phyloP scores from a whole-genome alignment of 177 flowering plant species.

The Vitis hybrid region DNA sequence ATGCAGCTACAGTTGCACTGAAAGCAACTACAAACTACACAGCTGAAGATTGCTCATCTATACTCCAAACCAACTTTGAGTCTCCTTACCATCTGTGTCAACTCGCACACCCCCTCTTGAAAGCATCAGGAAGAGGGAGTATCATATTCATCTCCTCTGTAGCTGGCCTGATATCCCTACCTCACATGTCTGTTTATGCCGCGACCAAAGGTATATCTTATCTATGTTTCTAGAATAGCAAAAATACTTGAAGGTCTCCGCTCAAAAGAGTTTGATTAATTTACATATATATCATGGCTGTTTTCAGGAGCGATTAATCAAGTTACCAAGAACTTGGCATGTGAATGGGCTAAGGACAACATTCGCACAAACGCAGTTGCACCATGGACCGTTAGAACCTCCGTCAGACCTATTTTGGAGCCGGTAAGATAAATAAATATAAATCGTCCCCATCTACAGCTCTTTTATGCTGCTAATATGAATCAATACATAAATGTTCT shows the following conservation, averaged over 20 bases:
- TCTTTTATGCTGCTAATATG: neutral
- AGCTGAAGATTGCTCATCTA: constrained; percentile 26
- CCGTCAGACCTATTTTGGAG: constrained; percentile 5
- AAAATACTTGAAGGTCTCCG: too few species aligned
- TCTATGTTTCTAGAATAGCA: too few species aligned
- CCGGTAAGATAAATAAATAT: constrained; percentile 4
- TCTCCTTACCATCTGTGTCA: constrained; percentile 40
- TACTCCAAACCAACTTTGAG: constrained; percentile 38
- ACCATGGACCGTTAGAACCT: constrained; percentile 31
- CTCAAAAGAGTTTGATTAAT: neutral
- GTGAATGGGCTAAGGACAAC: constrained; percentile 49
- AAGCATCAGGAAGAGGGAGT: constrained; percentile 37
- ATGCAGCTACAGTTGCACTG: constrained; percentile 27
- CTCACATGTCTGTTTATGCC: constrained; percentile 27
- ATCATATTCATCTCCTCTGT: constrained; percentile 43
- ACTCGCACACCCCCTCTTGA: constrained; percentile 40
- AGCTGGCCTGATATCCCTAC: constrained; percentile 26
- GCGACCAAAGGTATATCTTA: constrained; percentile 33
- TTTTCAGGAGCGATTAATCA: constrained; percentile 40
- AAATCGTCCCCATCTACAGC: neutral
- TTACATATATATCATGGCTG: neutral
- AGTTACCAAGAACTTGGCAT: constrained; percentile 38
- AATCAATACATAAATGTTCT: too few species aligned
- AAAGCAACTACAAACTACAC: constrained; percentile 17
- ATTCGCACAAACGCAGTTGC: constrained; percentile 36